A percentile compares a stretch with the other conserved stretches of the same genome.
Evolutionary conservation across 306 rosid species (phyloP).

Genomic region (Ormosia semicastrata): DNA sequence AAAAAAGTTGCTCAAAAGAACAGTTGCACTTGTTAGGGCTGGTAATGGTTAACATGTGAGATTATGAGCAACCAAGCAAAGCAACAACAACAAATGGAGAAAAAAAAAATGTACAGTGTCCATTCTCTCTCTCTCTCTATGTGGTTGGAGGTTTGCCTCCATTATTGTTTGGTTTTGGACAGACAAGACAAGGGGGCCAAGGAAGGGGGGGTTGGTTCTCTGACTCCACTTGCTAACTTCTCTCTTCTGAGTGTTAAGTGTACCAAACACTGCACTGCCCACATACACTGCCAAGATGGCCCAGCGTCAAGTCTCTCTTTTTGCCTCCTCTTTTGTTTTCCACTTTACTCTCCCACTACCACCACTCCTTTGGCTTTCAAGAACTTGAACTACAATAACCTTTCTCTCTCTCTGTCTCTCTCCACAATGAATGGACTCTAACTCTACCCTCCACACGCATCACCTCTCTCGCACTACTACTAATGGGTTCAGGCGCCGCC

Average conservation of each 20-base stretch:
- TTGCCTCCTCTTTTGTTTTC: slow-evolving; percentile 29
- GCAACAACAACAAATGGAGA: not conserved
- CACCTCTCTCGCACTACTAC: not conserved
- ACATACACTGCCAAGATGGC: slow-evolving; percentile 53
- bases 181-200: not conserved
- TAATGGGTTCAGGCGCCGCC: slow-evolving; percentile 59
- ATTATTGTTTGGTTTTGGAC: slow-evolving; percentile 20
- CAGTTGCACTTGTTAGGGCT: slow-evolving; percentile 15
- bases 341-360: slow-evolving; percentile 22
- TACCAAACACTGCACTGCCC: slow-evolving; percentile 25
- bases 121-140: not conserved
- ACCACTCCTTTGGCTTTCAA: not conserved
- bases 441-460: too few relatives aligned
- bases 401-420: not conserved
- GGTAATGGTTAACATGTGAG: not conserved
- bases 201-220: not conserved
- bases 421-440: not conserved
- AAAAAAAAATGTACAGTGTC: not conserved
- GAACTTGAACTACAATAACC: not conserved
- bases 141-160: slow-evolving; percentile 6
- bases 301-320: slow-evolving; percentile 63
- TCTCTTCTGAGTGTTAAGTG: not conserved
- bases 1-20: not conserved
- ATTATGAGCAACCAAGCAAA: not conserved
- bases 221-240: not conserved